These are phyloP conservation scores for Pichia sp. DNA, from an alignment of 1,139 yeast species.

Conservation along the genomic window DNA sequence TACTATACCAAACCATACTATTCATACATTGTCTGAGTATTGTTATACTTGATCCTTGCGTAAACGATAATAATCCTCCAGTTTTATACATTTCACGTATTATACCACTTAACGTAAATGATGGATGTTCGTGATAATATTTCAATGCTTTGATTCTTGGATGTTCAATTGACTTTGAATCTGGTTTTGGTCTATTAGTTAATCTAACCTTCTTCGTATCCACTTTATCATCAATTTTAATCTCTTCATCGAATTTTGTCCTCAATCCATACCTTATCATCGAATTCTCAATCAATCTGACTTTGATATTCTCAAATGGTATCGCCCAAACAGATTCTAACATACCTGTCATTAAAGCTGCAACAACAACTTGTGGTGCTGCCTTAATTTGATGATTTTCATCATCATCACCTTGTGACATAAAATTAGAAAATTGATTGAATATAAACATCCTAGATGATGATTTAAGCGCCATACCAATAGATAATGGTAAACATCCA, in stretches of 20 bases:
- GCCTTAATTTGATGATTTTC: too few species aligned
- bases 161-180: background rate
- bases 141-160: slow-evolving; percentile 23
- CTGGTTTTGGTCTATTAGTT: slow-evolving; percentile 7
- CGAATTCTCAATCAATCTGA: slow-evolving; percentile 72
- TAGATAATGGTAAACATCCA: slow-evolving; percentile 75
- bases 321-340: slow-evolving; percentile 76
- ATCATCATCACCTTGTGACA: slow-evolving; percentile 54
- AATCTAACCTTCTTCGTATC: slow-evolving; percentile 5
- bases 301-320: slow-evolving; percentile 86
- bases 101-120: slow-evolving; percentile 46
- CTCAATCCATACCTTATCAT: slow-evolving; percentile 25
- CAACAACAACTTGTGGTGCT: slow-evolving; percentile 72
- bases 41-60: slow-evolving; percentile 78
- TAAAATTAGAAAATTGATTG: slow-evolving; percentile 67
- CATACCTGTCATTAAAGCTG: slow-evolving; percentile 81
- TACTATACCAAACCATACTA: slow-evolving; percentile 76
- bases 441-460: slow-evolving; percentile 66
- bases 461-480: slow-evolving; percentile 70
- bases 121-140: slow-evolving; percentile 46
- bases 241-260: slow-evolving; percentile 15
- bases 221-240: background rate
- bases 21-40: slow-evolving; percentile 70
- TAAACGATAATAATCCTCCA: slow-evolving; percentile 73
- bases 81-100: slow-evolving; percentile 59